A percentile compares a stretch with the other conserved stretches of the same genome.
These are phyloP conservation scores for Macrocystidia cucumis DNA, from an alignment of 1,284 basidiomycete genomes.

Conservation along the genomic window DNA sequence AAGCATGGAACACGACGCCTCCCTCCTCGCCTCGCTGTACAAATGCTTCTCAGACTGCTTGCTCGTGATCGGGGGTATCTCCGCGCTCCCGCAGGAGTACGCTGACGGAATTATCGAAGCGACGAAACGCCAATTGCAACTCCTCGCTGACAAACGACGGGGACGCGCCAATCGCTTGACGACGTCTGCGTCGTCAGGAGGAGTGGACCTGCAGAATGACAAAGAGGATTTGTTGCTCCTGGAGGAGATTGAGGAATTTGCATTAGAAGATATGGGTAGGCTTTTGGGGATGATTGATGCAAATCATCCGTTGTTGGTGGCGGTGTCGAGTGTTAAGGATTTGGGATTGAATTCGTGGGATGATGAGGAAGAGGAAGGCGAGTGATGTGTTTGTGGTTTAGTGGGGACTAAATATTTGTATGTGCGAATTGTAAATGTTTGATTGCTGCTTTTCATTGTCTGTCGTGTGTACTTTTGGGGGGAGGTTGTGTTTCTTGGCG, in stretches of 20 bases:
- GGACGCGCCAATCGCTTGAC: constrained; percentile 37
- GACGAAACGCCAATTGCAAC: constrained; percentile 60
- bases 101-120: constrained; percentile 52
- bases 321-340: constrained; percentile 62
- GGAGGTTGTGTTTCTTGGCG: too few relatives aligned
- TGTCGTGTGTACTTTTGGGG: too few relatives aligned
- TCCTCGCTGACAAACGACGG: constrained; percentile 58
- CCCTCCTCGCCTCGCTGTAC: constrained; percentile 72
- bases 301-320: constrained; percentile 56
- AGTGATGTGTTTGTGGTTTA: too few relatives aligned
- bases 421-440: too few relatives aligned
- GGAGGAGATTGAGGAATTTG: constrained; percentile 72
- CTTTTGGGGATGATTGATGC: constrained; percentile 46
- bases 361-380: constrained; percentile 34
- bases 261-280: constrained; percentile 67
- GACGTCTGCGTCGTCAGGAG: constrained; percentile 32
- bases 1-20: constrained; percentile 58
- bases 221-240: constrained; percentile 60
- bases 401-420: too few relatives aligned
- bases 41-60: constrained; percentile 67
- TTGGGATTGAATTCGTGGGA: constrained; percentile 49
- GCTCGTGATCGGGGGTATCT: constrained; percentile 50
- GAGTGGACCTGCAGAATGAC: constrained; percentile 44
- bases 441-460: too few relatives aligned
- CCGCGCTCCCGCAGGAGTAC: constrained; percentile 42